Base-by-base conservation (phyloP, 306 rosid species). In the Acacia confusa region DNA sequence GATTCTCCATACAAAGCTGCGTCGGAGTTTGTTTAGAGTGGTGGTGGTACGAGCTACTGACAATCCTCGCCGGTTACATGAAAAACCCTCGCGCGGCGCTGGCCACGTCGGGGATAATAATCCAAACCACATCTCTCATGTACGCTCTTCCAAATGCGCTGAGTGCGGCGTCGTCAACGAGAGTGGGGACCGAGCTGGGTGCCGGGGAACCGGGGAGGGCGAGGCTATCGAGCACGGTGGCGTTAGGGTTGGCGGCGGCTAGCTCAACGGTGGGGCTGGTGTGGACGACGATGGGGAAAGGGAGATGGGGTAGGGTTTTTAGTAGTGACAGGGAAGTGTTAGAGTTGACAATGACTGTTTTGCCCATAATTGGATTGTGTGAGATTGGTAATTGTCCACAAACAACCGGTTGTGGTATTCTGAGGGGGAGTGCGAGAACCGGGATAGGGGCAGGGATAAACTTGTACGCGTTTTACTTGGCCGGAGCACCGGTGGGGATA, bases 11-110 rank as follows among this genome's bases (percentile, higher is more conserved):
- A 43, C 92, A 91, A 12, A 91, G 94, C 60, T 94, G 97, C 67
- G 78, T 91, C 2, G 97, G 82, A 3, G 98, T 94, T 36, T 94
- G 98, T 34, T 74, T 94, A 36, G 98, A 94, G 79, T 94, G 98
- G 98, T 94, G 98, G 98, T 94, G 97, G 91, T 88, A 88, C 55
- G 91, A 88, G 75, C 60, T 83, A 16, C 85, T 88, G 91, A 88
- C 89, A 13, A 83, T 88, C 44, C 76, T 88, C 38, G 79, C 91
- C 0, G 91, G 91, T 4, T 88, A 88, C 78, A 87, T 88, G 3
- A 36, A 81, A 3, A 85, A 85, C 55, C 91, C 91, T 19, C 72
- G 50, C 1, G 79, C 76, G 9, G 82, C 89, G 13, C 81, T 88
- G 0, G 89, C 89, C 3, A 83, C 91, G 0, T 80, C 89, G 0